A percentile compares a stretch with the other conserved stretches of the same genome.
Evolutionary conservation across 768 basidiomycete species (phyloP).

Genomic region (Tricholoma terreum): DNA sequence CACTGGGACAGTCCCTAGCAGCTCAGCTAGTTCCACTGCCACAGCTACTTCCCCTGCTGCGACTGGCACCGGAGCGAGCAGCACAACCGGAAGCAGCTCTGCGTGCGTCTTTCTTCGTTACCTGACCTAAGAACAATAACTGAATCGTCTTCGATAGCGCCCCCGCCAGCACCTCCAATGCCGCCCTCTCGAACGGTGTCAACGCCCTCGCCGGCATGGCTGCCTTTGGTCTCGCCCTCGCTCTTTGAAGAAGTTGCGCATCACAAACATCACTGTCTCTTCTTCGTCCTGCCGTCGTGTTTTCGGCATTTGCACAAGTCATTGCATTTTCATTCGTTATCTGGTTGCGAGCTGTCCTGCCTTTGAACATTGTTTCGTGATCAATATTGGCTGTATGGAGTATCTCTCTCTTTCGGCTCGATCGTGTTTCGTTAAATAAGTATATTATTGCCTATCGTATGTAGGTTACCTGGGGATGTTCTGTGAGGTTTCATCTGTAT

Average conservation of each 20-base stretch:
- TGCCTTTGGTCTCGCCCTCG: conserved; percentile 43
- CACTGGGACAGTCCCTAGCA: conserved; percentile 13
- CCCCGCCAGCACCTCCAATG: conserved; percentile 11
- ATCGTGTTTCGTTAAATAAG: background rate
- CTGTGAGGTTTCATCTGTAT: background rate
- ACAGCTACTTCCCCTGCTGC: conserved; percentile 5
- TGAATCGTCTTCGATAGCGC: conserved; percentile 9
- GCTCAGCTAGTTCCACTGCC: background rate
- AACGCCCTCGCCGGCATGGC: conserved; percentile 39
- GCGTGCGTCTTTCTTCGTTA: background rate
- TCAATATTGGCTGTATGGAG: background rate
- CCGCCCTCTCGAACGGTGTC: conserved; percentile 24
- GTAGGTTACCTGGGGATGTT: background rate
- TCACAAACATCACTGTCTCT: background rate
- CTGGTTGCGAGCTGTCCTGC: background rate
- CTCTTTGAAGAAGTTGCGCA: conserved; percentile 31
- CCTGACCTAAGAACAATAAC: conserved; percentile 7
- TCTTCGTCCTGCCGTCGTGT: background rate
- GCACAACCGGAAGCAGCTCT: background rate
- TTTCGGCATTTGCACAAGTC: background rate
- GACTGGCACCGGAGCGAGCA: background rate
- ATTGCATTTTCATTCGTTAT: background rate
- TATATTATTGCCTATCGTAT: no score
- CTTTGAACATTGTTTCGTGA: background rate
- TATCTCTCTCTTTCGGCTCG: background rate